A percentile compares a stretch with the other conserved stretches of the same genome.
These are phyloP conservation scores for Dactylellina drechsleri DNA, from an alignment of 2,329 filamentous ascomycete genomes.

Conservation along the genomic window DNA sequence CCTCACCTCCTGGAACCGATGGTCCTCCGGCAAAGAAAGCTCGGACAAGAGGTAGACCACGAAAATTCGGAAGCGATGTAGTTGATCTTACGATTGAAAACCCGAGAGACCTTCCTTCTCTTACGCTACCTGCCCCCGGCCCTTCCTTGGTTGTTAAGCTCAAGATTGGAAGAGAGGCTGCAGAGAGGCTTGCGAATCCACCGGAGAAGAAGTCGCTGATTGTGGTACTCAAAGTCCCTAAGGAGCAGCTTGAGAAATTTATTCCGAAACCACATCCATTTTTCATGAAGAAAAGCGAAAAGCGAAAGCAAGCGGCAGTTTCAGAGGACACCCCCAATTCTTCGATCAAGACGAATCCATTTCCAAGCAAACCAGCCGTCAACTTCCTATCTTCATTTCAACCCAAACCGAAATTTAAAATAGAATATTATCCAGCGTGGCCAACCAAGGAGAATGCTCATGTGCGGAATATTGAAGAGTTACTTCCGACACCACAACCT, in stretches of 20 bases:
- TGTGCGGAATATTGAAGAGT: conserved; percentile 37
- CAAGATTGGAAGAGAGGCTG: conserved; percentile 42
- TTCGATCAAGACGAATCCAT: conserved; percentile 13
- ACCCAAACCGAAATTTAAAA: conserved; percentile 47
- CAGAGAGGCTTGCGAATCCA: conserved; percentile 17
- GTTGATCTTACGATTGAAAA: conserved; percentile 3
- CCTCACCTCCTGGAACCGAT: conserved; percentile 23
- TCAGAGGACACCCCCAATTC: conserved; percentile 10
- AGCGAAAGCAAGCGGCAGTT: conserved; percentile 17
- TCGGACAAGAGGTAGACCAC: conserved; percentile 39
- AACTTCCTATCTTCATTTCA: conserved; percentile 34
- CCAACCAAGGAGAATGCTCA: conserved; percentile 29
- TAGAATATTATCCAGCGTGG: conserved; percentile 32
- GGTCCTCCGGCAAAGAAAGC: conserved; percentile 49
- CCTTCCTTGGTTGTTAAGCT: conserved; percentile 31
- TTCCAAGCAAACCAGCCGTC: background rate
- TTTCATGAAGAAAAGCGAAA: conserved; percentile 40
- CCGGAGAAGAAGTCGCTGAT: conserved; percentile 29
- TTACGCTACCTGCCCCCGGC: background rate
- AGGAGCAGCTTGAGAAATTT: conserved; percentile 31
- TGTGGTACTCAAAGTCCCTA: conserved; percentile 30
- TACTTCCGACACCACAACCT: conserved; percentile 12
- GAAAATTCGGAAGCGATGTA: conserved; percentile 25
- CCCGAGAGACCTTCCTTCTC: background rate
- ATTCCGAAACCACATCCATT: conserved; percentile 46